These are phyloP conservation scores for Cucumis variabilis DNA, from an alignment of 331 rosid species.

Conservation along the genomic window DNA sequence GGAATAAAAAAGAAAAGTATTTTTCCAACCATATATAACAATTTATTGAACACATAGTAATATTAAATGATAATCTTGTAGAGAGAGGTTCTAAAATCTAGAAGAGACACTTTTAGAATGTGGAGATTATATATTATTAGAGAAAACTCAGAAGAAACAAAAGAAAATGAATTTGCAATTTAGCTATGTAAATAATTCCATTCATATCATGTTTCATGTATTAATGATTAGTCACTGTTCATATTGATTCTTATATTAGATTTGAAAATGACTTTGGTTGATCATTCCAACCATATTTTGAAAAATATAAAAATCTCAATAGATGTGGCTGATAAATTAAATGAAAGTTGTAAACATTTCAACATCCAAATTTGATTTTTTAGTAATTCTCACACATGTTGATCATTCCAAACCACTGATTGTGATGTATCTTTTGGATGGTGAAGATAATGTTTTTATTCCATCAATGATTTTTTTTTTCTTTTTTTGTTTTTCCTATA, in stretches of 20 bases:
- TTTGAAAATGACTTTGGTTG: background rate
- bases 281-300: background rate
- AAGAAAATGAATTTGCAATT: background rate
- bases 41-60: background rate
- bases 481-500: background rate
- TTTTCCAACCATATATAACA: no score
- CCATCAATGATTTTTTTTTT: background rate
- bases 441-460: background rate
- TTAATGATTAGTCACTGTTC: slow-evolving; percentile 11
- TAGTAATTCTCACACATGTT: background rate
- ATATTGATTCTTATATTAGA: slow-evolving; percentile 14
- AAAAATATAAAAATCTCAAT: background rate
- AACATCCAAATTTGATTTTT: slow-evolving; percentile 9
- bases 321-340: background rate
- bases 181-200: background rate
- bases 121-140: no score
- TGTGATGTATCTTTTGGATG: background rate
- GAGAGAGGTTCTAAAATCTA: background rate
- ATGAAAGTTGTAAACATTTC: slow-evolving; percentile 6
- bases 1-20: no score
- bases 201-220: background rate
- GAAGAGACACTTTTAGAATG: no score
- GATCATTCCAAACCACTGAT: background rate
- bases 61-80: background rate
- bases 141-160: background rate